Evolutionary conservation across 2,329 filamentous ascomycete genomes (phyloP), one percentile per base, ranked within the genome.

Genomic region (Beauveria sp.): DNA sequence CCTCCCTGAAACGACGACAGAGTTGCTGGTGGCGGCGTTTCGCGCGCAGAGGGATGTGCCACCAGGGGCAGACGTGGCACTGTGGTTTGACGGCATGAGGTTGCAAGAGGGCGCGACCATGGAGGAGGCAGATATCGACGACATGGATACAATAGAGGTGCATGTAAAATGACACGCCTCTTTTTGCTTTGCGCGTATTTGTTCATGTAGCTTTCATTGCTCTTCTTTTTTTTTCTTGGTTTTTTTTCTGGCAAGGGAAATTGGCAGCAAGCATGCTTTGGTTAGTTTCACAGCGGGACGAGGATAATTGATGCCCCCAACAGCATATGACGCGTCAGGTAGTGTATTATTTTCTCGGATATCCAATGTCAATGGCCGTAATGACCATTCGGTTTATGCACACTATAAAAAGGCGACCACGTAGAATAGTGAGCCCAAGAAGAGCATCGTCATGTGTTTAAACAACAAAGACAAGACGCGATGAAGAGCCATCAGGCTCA

Each of bases 131-230:
- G 91, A 91, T 20, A 83, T 96, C 46, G 84, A 85, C 51, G 88
- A 96, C 67, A 80, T 86, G 77, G 90, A 93, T 70, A 80, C 82
- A 30, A 77, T 96, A 40, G 91, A 96, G 72, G 88, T 95, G 24
- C 80, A 88, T 65, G 73, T 92, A 59, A 84, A 46, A 12, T 59
- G 26, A 50, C 26, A 10, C 14, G 7, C 42, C 16, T 46, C 16
- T 30, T 8, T 30, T 20, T 34, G 10, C 38, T 3, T 22, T 26
- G 40, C 42, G 14, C 34, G 12, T 38, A 6, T 4, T 1, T 38
- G 34, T 14, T 38, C 14, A 38, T 16, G 34, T 38, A 38, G 34
- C 24, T 28, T 18, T 56, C 12, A n/a, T 30, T n/a, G 3, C 45
- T 24, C 0, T 20, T 46, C 2, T 12, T 46, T 46, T 46, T 46